Conservation (phyloP, 176 grass and related monocot genomes). For the Musa acuminata region DNA sequence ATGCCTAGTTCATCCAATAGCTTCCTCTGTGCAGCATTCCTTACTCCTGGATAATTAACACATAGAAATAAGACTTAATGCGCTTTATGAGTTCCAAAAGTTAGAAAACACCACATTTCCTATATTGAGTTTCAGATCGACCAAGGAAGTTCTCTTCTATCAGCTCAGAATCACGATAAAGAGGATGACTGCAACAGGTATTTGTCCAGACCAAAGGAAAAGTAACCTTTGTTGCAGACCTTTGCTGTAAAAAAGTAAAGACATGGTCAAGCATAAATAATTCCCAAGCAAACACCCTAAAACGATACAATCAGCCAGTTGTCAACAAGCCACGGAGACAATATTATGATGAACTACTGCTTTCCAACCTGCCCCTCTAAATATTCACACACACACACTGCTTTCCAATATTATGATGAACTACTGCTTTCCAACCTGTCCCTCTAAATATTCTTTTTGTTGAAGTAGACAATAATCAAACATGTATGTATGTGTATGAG, state of each 20-base stretch:
- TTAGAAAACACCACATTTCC: neutral
- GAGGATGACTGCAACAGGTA: conserved; percentile 84
- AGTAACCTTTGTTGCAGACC: conserved; percentile 78
- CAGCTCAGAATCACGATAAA: conserved; percentile 73
- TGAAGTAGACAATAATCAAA: no score
- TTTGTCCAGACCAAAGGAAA: conserved; percentile 95
- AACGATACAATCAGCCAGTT: neutral
- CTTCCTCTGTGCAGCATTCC: conserved; percentile 92
- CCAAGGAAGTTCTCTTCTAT: conserved; percentile 64
- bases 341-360: no score
- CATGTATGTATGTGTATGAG: no score
- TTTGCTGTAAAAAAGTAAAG: conserved; percentile 43
- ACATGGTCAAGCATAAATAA: neutral
- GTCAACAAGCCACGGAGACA: neutral
- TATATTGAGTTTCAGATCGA: neutral
- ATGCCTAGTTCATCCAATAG: conserved; percentile 91
- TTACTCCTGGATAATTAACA: conserved; percentile 44
- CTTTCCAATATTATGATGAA: no score
- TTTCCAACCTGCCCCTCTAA: no score
- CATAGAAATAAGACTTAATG: no score
- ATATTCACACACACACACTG: no score
- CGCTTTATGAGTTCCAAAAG: neutral
- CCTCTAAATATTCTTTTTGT: no score
- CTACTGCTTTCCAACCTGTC: no score
- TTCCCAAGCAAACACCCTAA: no score